A percentile compares a stretch with the other conserved stretches of the same genome.
Evolutionary conservation across 257 asterid genomes (phyloP).

Genomic region (Primulina eburnea): DNA sequence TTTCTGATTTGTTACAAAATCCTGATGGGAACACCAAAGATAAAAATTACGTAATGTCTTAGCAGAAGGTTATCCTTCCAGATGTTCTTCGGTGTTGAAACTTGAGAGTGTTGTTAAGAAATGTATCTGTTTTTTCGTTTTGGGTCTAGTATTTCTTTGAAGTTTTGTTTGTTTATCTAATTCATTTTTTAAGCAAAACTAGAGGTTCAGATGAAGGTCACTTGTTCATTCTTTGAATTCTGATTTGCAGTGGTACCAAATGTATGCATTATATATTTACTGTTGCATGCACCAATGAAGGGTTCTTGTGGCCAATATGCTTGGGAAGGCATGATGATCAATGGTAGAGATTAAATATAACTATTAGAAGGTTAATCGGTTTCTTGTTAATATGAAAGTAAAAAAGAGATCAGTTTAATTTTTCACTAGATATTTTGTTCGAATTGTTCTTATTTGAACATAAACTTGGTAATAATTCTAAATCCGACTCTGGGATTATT

Average conservation of each 20-base stretch:
- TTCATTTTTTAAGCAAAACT: not conserved
- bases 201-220: not conserved
- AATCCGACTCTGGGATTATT: not conserved
- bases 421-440: not conserved
- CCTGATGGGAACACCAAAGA: constrained; percentile 13
- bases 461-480: not conserved
- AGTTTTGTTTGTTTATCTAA: not conserved
- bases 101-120: not conserved
- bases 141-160: not conserved
- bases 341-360: not conserved
- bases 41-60: not conserved
- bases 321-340: not conserved
- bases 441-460: not conserved
- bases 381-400: not conserved
- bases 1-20: constrained; percentile 1
- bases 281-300: not conserved
- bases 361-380: not conserved
- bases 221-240: not conserved
- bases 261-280: not conserved
- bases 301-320: constrained; percentile 5
- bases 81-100: constrained; percentile 1
- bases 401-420: not conserved
- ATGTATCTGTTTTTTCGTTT: not conserved
- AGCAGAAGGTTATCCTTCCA: not conserved
- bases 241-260: constrained; percentile 1